phyloP scores from a whole-genome alignment of 768 basidiomycete genomes.

The Phlebiopsis gigantea region DNA sequence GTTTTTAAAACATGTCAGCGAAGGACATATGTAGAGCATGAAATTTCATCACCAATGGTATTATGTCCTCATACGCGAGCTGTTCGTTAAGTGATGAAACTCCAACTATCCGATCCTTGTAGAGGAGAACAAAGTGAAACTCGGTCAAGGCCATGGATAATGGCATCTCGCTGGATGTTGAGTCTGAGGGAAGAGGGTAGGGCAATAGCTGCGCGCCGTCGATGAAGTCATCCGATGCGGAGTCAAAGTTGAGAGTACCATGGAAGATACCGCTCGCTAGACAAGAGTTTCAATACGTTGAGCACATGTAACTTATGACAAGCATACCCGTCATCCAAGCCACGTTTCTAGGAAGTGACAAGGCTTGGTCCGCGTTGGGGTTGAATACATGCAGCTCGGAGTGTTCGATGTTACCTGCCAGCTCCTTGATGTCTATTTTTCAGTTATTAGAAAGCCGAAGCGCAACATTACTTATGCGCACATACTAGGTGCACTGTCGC shows the following conservation, averaged over 20 bases:
- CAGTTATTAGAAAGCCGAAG: too few species aligned
- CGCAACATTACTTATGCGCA: neutral
- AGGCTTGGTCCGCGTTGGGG: conserved; percentile 61
- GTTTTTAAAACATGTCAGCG: neutral
- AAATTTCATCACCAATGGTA: conserved; percentile 57
- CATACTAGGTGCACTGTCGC: conserved; percentile 78
- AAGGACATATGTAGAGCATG: conserved; percentile 19
- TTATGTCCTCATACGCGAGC: conserved; percentile 74
- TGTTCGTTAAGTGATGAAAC: conserved; percentile 79
- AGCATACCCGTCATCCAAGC: conserved; percentile 89
- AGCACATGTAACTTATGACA: neutral
- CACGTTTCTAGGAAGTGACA: conserved; percentile 64
- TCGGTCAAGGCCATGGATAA: conserved; percentile 80
- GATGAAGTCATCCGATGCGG: conserved; percentile 66
- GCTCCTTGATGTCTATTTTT: conserved; percentile 77
- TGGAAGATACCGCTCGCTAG: conserved; percentile 87
- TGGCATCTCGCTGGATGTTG: conserved; percentile 43
- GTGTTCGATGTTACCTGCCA: conserved; percentile 70
- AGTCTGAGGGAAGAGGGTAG: conserved; percentile 49
- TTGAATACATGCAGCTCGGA: conserved; percentile 83
- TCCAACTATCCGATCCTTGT: conserved; percentile 69
- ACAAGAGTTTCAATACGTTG: conserved; percentile 1
- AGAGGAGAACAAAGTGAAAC: conserved; percentile 88
- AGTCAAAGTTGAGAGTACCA: conserved; percentile 67
- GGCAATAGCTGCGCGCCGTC: conserved; percentile 76